Percentiles rank a stretch among this genome's conserved stretches.
phyloP scores from a whole-genome alignment of 2,329 filamentous ascomycete species.

The Fusarium sp. region DNA sequence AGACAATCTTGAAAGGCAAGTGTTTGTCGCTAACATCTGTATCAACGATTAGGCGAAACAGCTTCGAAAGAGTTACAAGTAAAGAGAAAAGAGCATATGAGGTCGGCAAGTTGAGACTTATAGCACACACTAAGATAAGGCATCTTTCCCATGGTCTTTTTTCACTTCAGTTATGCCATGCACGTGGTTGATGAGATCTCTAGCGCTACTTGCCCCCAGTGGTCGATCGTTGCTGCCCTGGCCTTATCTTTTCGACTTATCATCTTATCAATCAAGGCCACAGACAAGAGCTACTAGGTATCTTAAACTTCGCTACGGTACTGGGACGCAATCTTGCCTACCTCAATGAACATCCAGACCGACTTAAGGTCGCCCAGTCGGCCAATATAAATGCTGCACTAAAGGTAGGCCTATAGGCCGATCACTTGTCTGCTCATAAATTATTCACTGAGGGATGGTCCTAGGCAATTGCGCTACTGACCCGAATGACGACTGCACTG shows the following conservation, averaged over 20 bases:
- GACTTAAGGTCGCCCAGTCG: background rate
- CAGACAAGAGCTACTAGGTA: background rate
- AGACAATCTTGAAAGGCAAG: background rate
- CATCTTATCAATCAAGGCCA: conserved; percentile 24
- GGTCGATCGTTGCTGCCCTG: conserved; percentile 25
- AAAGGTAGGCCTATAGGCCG: background rate
- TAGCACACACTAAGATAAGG: background rate
- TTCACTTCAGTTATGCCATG: conserved; percentile 3
- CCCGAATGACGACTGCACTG: background rate
- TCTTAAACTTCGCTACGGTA: no score
- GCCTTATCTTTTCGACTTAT: conserved; percentile 16
- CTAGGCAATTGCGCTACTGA: background rate
- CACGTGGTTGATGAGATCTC: conserved; percentile 9
- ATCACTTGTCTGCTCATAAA: no score
- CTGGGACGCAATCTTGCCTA: no score
- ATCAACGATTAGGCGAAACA: background rate
- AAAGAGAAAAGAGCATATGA: background rate
- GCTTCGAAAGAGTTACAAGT: background rate
- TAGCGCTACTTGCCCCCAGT: conserved; percentile 3
- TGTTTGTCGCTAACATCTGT: background rate
- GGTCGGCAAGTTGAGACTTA: background rate
- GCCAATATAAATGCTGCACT: background rate
- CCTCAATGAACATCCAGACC: no score
- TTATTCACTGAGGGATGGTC: no score
- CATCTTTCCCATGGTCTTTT: background rate